A percentile compares a stretch with the other conserved stretches of the same genome.
Evolutionary conservation across 495 filamentous ascomycete genomes (phyloP).

Genomic region (Xylaria palmicola): DNA sequence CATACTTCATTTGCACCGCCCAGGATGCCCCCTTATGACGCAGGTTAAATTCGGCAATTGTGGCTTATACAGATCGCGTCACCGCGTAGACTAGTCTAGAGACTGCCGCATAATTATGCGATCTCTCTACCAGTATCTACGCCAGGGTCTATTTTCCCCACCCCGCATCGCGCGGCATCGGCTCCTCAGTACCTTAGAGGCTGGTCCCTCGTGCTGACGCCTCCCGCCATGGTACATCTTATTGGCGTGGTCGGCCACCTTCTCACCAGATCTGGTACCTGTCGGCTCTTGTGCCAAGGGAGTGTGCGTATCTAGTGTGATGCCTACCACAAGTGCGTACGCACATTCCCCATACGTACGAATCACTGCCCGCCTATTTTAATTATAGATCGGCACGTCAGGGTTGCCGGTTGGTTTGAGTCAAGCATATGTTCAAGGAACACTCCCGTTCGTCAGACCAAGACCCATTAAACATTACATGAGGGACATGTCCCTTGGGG

Average conservation of each 20-base stretch:
- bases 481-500: not conserved
- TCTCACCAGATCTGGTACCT: not conserved
- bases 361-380: conserved; percentile 2
- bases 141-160: conserved; percentile 4
- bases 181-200: not conserved
- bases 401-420: not conserved
- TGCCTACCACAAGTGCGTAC: too few species aligned
- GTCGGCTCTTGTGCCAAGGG: not conserved
- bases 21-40: not conserved
- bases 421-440: not conserved
- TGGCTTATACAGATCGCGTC: conserved; percentile 5
- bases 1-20: too few species aligned
- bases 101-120: not conserved
- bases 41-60: not conserved
- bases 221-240: not conserved
- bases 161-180: not conserved
- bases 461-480: not conserved
- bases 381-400: not conserved
- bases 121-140: not conserved
- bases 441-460: not conserved
- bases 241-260: not conserved
- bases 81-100: conserved; percentile 4
- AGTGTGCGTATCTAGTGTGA: not conserved
- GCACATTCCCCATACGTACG: not conserved
- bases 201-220: too few species aligned